phyloP scores from a whole-genome alignment of 202 grass and related monocot genomes.

The Panicum hallii region DNA sequence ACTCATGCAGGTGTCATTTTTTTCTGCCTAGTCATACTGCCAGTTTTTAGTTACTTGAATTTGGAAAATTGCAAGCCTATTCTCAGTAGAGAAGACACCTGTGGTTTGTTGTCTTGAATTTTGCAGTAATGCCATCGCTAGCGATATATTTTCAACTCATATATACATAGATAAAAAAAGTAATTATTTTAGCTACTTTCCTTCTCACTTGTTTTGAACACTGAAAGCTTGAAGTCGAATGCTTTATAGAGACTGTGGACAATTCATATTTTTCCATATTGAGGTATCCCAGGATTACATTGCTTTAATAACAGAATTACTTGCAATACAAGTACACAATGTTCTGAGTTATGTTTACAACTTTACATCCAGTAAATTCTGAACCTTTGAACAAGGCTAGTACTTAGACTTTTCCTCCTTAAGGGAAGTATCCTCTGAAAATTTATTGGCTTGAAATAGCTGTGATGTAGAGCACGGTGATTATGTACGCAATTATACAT shows the following conservation, averaged over 20 bases:
- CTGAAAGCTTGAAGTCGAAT: background rate
- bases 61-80: background rate
- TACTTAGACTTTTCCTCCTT: background rate
- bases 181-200: constrained; percentile 4
- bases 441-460: background rate
- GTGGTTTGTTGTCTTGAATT: background rate
- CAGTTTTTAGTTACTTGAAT: background rate
- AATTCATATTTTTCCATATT: background rate
- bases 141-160: constrained; percentile 3
- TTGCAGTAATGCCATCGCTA: background rate
- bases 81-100: background rate
- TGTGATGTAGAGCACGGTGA: background rate
- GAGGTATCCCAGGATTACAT: background rate
- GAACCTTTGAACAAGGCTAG: constrained; percentile 14
- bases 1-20: background rate
- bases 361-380: constrained; percentile 9
- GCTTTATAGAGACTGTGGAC: background rate
- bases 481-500: background rate
- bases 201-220: background rate
- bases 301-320: background rate
- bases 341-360: background rate
- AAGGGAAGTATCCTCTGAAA: background rate
- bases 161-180: constrained; percentile 9
- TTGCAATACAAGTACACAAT: background rate
- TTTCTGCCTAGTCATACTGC: background rate